phyloP scores from a whole-genome alignment of 305 asterid genomes.

The Fraxinus angustifolia region DNA sequence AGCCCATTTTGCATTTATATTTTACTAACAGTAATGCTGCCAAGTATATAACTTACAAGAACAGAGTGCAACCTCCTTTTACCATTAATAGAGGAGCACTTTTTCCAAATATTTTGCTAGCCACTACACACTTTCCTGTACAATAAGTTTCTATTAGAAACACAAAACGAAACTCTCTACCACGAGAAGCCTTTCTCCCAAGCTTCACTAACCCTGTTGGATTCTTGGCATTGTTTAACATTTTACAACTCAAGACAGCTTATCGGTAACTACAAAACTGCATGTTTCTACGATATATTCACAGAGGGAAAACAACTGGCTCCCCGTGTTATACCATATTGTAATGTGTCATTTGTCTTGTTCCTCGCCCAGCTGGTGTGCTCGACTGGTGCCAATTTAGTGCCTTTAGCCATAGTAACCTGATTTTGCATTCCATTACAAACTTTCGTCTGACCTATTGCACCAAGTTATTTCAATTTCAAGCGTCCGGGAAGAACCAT shows the following conservation, averaged over 20 bases:
- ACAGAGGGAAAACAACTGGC: slow-evolving; percentile 20
- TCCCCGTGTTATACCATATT: slow-evolving; percentile 16
- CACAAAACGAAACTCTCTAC: slow-evolving; percentile 14
- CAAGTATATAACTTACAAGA: slow-evolving; percentile 15
- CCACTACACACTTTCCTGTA: slow-evolving; percentile 33
- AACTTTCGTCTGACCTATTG: slow-evolving; percentile 32
- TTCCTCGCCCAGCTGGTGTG: slow-evolving; percentile 4
- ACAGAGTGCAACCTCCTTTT: slow-evolving; percentile 27
- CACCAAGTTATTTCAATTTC: slow-evolving; percentile 52
- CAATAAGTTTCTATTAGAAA: slow-evolving; percentile 18
- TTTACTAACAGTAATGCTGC: slow-evolving; percentile 4
- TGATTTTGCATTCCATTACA: slow-evolving; percentile 20
- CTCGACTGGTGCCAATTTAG: slow-evolving; percentile 6
- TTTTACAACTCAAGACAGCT: slow-evolving; percentile 7
- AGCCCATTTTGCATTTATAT: slow-evolving; percentile 27
- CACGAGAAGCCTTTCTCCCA: slow-evolving; percentile 6
- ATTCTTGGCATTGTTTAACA: slow-evolving; percentile 16
- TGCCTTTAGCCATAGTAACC: slow-evolving; percentile 5
- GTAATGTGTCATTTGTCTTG: background rate
- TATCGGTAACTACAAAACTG: slow-evolving; percentile 22
- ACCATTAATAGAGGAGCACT: slow-evolving; percentile 24
- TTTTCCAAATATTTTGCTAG: slow-evolving; percentile 17
- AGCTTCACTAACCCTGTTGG: slow-evolving; percentile 13
- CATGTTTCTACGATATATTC: slow-evolving; percentile 21
- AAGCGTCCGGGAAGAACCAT: slow-evolving; percentile 40